Evolutionary conservation across 768 basidiomycete species (phyloP), one percentile per base, ranked within the genome.

Genomic region (Mycena alexandri): DNA sequence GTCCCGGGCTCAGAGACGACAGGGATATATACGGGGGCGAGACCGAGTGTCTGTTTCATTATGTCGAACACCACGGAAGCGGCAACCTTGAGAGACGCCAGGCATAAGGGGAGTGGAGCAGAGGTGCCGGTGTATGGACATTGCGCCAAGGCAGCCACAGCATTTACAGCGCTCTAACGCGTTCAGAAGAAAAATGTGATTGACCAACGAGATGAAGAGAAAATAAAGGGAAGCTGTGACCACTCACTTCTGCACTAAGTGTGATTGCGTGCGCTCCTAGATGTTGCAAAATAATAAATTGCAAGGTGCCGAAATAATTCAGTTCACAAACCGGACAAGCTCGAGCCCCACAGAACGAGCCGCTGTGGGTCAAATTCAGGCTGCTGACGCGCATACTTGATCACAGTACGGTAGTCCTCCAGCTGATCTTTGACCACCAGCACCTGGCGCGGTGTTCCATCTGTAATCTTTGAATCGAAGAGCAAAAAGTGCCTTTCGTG

Each of bases 361-460:
- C 74, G 69, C 12, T 78, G 72, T 2, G 77, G 71, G 60, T 81
- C 78, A 48, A 77, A 77, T 24, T 76, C 70, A 3, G 73, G 56
- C 63, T 76, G 74, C 59, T 73, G 73, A n/a, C 77, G 69, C 42
- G 74, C 75, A 50, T 73, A 80, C 50, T 78, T 77, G 47, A 82
- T 61, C 29, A 81, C 79, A 4, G 78, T 76, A n/a, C 76, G 69
- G 61, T 81, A 80, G 72, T 80, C 79, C 2, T 79, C 79, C 44
- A 76, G 74, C 62, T 79, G 79, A 46, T 79, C 79, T 0, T 71
- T 69, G 16, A 78, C 69, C 33, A 68, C 70, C 6, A 79, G 36
- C 16, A 67, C 54, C 48, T 80, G 70, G 9, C 78, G 68, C 2
- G 75, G 79, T 0, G 66, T 74, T 14, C 79, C 79, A 34, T 76